Evolutionary conservation across 352 stramenopile genomes (phyloP).

Genomic region (Detonula confervacea): DNA sequence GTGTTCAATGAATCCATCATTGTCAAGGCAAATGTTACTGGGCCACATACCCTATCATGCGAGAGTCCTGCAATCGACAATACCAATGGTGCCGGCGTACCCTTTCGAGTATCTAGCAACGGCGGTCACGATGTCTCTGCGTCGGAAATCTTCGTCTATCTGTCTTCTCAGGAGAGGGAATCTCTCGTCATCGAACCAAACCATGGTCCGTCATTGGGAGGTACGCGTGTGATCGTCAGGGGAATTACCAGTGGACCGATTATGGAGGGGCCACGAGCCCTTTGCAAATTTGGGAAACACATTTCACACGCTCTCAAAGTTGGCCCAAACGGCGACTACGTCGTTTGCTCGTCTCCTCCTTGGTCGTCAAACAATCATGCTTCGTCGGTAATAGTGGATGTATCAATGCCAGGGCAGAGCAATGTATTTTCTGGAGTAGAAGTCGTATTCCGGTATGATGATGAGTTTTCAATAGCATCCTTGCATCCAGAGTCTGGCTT

Average conservation of each 20-base stretch:
- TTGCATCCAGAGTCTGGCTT: constrained; percentile 44
- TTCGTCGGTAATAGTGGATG: constrained; percentile 34
- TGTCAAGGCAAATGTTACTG: constrained; percentile 47
- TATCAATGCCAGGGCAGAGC: constrained; percentile 43
- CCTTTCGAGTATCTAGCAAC: constrained; percentile 52
- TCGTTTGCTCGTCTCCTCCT: constrained; percentile 48
- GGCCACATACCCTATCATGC: constrained; percentile 42
- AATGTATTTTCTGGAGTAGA: constrained; percentile 42
- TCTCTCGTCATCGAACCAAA: constrained; percentile 43
- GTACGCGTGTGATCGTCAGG: constrained; percentile 39
- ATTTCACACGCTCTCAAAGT: constrained; percentile 48
- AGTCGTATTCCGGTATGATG: constrained; percentile 59
- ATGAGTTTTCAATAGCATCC: constrained; percentile 40
- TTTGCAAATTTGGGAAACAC: constrained; percentile 56
- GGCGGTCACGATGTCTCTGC: constrained; percentile 18
- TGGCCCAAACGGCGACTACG: constrained; percentile 34
- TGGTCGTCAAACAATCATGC: constrained; percentile 25
- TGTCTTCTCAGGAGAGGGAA: constrained; percentile 29
- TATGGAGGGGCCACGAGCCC: constrained; percentile 11
- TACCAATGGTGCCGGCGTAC: constrained; percentile 23
- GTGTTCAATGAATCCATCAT: constrained; percentile 50
- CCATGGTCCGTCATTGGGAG: constrained; percentile 40
- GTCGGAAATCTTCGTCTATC: constrained; percentile 35
- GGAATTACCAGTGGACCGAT: constrained; percentile 38
- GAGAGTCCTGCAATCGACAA: constrained; percentile 35